A percentile compares a stretch with the other conserved stretches of the same genome.
Conservation (phyloP, 306 rosid genomes). For the Trichosanthes cucumerina region DNA sequence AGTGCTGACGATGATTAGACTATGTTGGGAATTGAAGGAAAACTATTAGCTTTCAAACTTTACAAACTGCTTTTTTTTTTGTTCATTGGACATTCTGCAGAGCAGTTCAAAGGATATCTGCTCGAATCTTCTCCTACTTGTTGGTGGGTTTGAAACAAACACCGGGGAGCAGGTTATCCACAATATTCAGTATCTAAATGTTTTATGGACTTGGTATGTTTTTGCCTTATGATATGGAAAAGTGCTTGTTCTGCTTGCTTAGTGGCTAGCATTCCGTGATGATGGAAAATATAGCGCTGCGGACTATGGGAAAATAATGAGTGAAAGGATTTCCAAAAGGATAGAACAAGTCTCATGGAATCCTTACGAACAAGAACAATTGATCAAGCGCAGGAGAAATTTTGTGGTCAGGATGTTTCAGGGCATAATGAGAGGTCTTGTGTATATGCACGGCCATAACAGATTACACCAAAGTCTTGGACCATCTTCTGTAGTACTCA, state of each 20-base stretch:
- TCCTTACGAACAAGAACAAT: slow-evolving; percentile 46
- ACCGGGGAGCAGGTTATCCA: slow-evolving; percentile 84
- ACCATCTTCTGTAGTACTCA: slow-evolving; percentile 77
- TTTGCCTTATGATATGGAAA: neutral
- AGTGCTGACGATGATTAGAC: neutral
- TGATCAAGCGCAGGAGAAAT: slow-evolving; percentile 44
- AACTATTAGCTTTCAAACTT: neutral
- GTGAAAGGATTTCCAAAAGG: slow-evolving; percentile 52
- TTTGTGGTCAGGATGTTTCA: slow-evolving; percentile 55
- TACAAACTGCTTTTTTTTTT: neutral
- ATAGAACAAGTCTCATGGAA: slow-evolving; percentile 49
- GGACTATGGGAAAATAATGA: slow-evolving; percentile 64
- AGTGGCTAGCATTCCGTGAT: slow-evolving; percentile 99
- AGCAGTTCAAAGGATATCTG: slow-evolving; percentile 38
- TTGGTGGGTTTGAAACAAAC: slow-evolving; percentile 87
- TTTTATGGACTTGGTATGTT: neutral
- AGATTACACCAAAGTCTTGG: slow-evolving; percentile 97
- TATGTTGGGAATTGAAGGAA: neutral
- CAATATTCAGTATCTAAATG: neutral
- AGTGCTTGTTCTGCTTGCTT: slow-evolving; percentile 14
- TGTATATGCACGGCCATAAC: slow-evolving; percentile 60
- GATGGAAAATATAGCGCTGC: slow-evolving; percentile 79
- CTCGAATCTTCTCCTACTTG: slow-evolving; percentile 52
- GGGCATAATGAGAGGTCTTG: slow-evolving; percentile 78
- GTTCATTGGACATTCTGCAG: slow-evolving; percentile 30